Evolutionary conservation across 352 stramenopile species (phyloP), one percentile per base, ranked within the genome.

Genomic region (Globisporangium carolinianum): DNA sequence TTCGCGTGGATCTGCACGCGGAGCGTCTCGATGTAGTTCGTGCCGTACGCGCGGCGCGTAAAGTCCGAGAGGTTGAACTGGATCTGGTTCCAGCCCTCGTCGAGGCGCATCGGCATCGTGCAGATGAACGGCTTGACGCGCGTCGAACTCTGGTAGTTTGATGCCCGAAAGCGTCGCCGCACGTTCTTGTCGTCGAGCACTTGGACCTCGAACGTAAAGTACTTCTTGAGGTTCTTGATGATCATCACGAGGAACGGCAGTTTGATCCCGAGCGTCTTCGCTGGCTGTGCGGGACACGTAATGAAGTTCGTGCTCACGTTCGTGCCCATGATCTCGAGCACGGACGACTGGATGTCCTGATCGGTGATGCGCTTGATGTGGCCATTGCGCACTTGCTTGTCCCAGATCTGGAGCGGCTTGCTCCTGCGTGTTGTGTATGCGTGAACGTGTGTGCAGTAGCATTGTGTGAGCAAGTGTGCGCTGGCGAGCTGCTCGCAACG

Each of bases 291-390:
- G 15, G 96, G 96, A 56, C 94, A 98, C 54, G 95, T 95, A 66
- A 99, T 98, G 73, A 97, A 99, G 68, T 95, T 98, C 39, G 95
- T 99, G 61, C 86, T 97, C 57, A 99, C 96, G 75, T 99, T 99
- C n/a, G 95, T 98, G 55, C 96, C 95, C 80, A 98, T 97, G 67
- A 99, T 98, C 76, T 99, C 96, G 47, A 99, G 80, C 69, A 99
- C 96, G 12, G 88, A 98, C 49, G 92, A 98, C 74, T 99, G 92
- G 66, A 99, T 99, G 67, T 99, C 96, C 66, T 97, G 88, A 76
- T 98, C 96, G 53, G 95, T 99, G 64, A 98, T 98, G 53, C 96
- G 82, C 81, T 99, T 99, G 75, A 99, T 98, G 83, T 99, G 95
- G 3, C 96, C 96, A 96, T 98, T 99, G 66, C 94, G 91, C 42